Percentiles rank a stretch among this genome's conserved stretches.
Conservation (phyloP, 148 eudicot genomes). For the Pharnaceum exiguum region DNA sequence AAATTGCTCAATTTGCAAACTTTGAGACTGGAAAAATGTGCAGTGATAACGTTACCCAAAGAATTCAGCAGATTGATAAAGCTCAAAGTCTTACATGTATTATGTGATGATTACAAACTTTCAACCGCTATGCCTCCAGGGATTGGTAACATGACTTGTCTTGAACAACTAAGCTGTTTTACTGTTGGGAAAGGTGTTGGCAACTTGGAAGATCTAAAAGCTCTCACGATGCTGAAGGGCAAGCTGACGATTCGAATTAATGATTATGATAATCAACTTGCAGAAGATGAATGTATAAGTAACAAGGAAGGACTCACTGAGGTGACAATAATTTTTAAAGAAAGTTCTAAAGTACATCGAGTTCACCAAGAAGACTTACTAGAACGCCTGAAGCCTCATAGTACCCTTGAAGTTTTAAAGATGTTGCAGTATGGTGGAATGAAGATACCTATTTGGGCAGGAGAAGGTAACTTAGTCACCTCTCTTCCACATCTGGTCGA, state of each 20-base stretch:
- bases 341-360: not conserved
- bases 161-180: constrained; percentile 6
- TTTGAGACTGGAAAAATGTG: not conserved
- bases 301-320: constrained; percentile 9
- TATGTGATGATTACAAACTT: not conserved
- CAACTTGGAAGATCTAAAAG: constrained; percentile 16
- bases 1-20: constrained; percentile 16
- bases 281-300: not conserved
- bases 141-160: constrained; percentile 12
- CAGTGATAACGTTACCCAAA: constrained; percentile 8
- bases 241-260: not conserved
- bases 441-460: constrained; percentile 18
- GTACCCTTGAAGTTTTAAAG: constrained; percentile 7
- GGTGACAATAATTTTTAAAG: not conserved
- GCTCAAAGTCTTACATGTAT: constrained; percentile 15
- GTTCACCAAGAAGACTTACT: not conserved
- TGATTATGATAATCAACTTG: constrained; percentile 1
- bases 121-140: constrained; percentile 3
- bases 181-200: constrained; percentile 1
- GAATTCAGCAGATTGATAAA: constrained; percentile 13
- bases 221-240: constrained; percentile 6
- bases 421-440: constrained; percentile 10
- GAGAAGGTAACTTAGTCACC: constrained; percentile 1
- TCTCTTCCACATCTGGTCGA: constrained; percentile 19
- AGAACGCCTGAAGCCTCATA: constrained; percentile 17